Evolutionary conservation across 495 filamentous ascomycete genomes (phyloP), one percentile per base, ranked within the genome.

Genomic region (Choiromyces venosus): DNA sequence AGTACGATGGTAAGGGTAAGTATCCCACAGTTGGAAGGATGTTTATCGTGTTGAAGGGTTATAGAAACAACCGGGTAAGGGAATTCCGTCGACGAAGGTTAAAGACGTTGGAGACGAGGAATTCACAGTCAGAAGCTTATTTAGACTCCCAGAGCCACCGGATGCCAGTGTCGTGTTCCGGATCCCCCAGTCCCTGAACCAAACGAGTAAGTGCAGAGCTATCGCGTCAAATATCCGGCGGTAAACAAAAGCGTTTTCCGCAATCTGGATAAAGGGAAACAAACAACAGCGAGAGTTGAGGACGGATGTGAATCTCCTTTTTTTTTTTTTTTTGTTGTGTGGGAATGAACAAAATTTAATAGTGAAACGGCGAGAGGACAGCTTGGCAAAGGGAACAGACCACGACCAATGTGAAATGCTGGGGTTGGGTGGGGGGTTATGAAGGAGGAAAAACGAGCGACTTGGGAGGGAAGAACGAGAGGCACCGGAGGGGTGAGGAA

Each of bases 361-460:
- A 61, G 10, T 61, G 52, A 33, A 61, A 61, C 52, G 52, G 25
- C 25, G 4, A 12, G 25, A 61, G 25, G 25, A 61, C 52, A 61
- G 52, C 52, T 61, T 33, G 52, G 25, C 52, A 61, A 25, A 61
- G 2, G 52, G 52, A 61, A 16, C 52, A 33, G 52, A 61, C 33
- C 52, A 33, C 52, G 2, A 33, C 25, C 52, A 61, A 61, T 33
- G 52, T 33, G 12, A 10, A 33, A 33, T 61, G 25, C 52, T 4
- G 25, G 52, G n/a, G 52, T 56, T 29, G 9, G 52, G n/a, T 4
- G 52, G 52, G 52, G 52, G 25, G 19, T 46, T 46, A 46, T 46
- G 6, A 21, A 21, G 25, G 46, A 25, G 4, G 19, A 42, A 73
- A 77, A 77, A 77, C 75, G 75, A 77, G 69, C 66, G 75, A 77